Conservation (phyloP, 345 rosid species). For the Psidium friedrichsthalianum region DNA sequence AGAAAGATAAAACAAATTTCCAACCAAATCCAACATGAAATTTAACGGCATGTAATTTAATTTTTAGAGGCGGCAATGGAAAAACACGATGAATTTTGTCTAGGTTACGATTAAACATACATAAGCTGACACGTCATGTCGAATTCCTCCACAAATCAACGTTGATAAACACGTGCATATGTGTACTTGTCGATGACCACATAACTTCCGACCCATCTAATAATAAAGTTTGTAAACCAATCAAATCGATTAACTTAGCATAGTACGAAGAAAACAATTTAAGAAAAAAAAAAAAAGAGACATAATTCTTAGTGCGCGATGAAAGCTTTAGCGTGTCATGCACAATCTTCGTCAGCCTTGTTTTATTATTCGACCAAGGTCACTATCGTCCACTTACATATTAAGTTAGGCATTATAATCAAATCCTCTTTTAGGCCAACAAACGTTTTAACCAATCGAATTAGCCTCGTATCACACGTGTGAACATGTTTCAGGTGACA, state of each 20-base stretch:
- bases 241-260: neutral
- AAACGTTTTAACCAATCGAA: neutral
- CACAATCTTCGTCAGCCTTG: no score
- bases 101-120: neutral
- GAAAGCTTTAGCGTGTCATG: no score
- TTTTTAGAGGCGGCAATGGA: neutral
- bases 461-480: neutral
- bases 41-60: neutral
- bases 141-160: neutral
- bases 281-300: neutral
- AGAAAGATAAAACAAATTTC: neutral
- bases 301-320: no score
- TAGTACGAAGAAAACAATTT: neutral
- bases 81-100: neutral
- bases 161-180: neutral
- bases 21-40: neutral
- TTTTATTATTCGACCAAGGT: no score
- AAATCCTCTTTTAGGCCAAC: neutral
- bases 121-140: neutral
- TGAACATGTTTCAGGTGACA: neutral
- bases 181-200: neutral
- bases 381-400: no score
- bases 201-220: neutral
- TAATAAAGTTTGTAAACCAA: neutral
- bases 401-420: neutral